Evolutionary conservation across 2,329 filamentous ascomycete genomes (phyloP), one percentile per base, ranked within the genome.

Genomic region (Penicillium sp.): DNA sequence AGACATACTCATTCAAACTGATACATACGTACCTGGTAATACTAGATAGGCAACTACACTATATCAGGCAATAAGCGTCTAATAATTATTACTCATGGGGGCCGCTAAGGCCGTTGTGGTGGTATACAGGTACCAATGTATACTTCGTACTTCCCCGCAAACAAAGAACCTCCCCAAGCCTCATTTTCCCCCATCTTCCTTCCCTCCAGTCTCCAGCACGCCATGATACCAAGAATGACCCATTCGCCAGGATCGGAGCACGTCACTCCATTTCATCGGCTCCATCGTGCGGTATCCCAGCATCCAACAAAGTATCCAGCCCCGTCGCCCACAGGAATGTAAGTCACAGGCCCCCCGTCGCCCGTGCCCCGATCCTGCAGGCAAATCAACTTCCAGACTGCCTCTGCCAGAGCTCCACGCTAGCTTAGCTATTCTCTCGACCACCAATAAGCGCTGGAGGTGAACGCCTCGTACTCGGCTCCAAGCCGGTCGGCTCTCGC

Each of bases 401-500:
- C 39, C 15, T 42, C 23, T 13, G 39, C 17, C 26, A 42, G 39
- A 42, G 23, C 13, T 42, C 15, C 39, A 13, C 24, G 24, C 39
- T 42, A 15, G 24, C 39, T 30, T 42, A 29, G 39, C 24, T 42
- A 30, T 42, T 29, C 7, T 27, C 17, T 26, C 13, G 1, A 23
- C 26, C 24, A 17, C 26, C 33, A 48, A 39, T 41, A 12, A 30
- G 7, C 27, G 13, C 17, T 23, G 7, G 13, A 15, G 6, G 10
- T 48, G 12, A 15, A 13, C 18, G 4, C 24, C 36, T 46, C 20
- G 20, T 46, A 39, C 45, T 46, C 37, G 39, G 37, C 36, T 48
- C 33, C 54, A 36, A 53, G 54, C 50, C 50, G 54, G 17, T 55
- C 49, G 54, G 52, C 54, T 55, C 49, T 52, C 55, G 52, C 46